A percentile compares a stretch with the other conserved stretches of the same genome.
These are phyloP conservation scores for Clavariopsis aquatica DNA, from an alignment of 495 filamentous ascomycete genomes.

Conservation along the genomic window DNA sequence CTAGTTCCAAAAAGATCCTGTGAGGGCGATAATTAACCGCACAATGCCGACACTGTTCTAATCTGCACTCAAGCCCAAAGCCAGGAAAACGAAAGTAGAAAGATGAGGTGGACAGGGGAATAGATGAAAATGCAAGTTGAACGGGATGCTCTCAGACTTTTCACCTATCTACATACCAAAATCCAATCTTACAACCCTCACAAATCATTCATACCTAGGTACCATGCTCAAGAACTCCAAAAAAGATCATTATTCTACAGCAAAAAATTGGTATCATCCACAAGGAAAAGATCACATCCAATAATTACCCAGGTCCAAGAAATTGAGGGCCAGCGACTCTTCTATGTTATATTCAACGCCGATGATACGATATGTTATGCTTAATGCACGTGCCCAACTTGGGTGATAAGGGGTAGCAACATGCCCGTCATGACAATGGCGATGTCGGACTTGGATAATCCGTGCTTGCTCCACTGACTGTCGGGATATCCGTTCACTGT, in stretches of 20 bases:
- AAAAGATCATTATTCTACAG: constrained; percentile 5
- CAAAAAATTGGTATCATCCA: constrained; percentile 13
- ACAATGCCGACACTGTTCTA: too few species aligned
- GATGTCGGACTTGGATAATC: constrained; percentile 54
- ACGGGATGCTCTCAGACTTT: neutral
- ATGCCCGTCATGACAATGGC: constrained; percentile 82
- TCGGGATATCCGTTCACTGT: constrained; percentile 69
- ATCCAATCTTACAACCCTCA: neutral
- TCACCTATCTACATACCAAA: neutral
- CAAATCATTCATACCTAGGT: neutral
- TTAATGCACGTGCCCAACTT: constrained; percentile 86
- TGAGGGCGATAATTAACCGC: too few species aligned
- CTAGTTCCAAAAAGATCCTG: too few species aligned
- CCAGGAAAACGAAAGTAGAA: too few species aligned
- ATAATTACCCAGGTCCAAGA: neutral
- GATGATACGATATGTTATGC: neutral
- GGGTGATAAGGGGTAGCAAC: constrained; percentile 83
- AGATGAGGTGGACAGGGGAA: too few species aligned
- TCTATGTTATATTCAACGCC: neutral
- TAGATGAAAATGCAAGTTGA: too few species aligned
- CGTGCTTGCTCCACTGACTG: constrained; percentile 4
- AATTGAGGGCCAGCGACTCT: neutral
- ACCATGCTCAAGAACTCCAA: neutral
- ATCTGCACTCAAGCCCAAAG: too few species aligned
- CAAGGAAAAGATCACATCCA: constrained; percentile 9